Evolutionary conservation across 768 basidiomycete genomes (phyloP).

Genomic region (Mycena epipterygia): DNA sequence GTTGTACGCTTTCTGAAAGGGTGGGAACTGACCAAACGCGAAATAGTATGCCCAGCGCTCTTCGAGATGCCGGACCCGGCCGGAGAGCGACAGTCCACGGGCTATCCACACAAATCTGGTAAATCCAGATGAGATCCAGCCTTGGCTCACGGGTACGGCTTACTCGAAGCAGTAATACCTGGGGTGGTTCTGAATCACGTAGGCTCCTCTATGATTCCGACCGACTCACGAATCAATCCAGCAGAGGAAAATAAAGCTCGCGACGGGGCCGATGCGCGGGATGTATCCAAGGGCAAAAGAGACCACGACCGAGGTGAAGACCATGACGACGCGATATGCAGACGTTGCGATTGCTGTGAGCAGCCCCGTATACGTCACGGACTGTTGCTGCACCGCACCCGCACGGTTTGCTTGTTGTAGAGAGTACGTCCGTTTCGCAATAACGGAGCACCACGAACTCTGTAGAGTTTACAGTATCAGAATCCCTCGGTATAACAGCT

Average conservation of each 20-base stretch:
- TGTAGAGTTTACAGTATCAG: constrained; percentile 46
- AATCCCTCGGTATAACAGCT: background rate
- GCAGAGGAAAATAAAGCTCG: constrained; percentile 82
- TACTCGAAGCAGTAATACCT: constrained; percentile 96
- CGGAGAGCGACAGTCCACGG: constrained; percentile 76
- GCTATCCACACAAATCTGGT: constrained; percentile 84
- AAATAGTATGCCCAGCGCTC: constrained; percentile 93
- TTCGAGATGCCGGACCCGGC: constrained; percentile 81
- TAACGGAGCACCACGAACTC: constrained; percentile 83
- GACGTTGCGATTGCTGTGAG: constrained; percentile 83
- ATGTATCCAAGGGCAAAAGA: constrained; percentile 74
- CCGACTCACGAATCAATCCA: constrained; percentile 88
- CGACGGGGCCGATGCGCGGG: constrained; percentile 72
- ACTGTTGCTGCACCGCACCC: constrained; percentile 60
- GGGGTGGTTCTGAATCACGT: constrained; percentile 14
- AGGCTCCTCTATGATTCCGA: background rate
- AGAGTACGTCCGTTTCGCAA: constrained; percentile 81
- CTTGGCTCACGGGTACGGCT: constrained; percentile 36
- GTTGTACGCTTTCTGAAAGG: background rate
- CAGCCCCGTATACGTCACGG: constrained; percentile 77
- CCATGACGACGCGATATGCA: constrained; percentile 87
- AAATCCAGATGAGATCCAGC: constrained; percentile 29
- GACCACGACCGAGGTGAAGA: constrained; percentile 79
- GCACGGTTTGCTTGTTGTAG: constrained; percentile 79
- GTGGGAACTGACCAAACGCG: constrained; percentile 71